A percentile compares a stretch with the other conserved stretches of the same genome.
Conservation (phyloP, 1,284 basidiomycete species). For the Naganishia sp. region DNA sequence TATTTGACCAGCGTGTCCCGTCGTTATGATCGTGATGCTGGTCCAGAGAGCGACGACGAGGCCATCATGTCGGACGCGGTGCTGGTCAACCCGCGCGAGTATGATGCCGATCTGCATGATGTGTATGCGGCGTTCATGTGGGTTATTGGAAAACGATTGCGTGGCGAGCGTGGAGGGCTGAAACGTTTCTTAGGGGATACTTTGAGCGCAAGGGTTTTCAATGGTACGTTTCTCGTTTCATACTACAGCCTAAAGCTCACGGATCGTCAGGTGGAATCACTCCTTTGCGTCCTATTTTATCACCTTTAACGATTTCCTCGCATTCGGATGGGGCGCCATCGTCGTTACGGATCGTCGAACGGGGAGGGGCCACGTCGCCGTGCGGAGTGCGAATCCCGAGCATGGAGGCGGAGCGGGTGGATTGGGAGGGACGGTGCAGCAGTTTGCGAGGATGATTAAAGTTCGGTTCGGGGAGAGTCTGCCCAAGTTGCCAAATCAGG, state of each 20-base stretch:
- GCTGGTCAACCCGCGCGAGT: conserved; percentile 70
- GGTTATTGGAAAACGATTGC: conserved; percentile 25
- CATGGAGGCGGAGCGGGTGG: conserved; percentile 13
- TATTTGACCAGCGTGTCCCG: neutral
- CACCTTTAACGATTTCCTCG: conserved; percentile 76
- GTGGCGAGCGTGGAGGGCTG: neutral
- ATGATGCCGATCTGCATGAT: conserved; percentile 81
- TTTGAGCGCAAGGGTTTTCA: conserved; percentile 72
- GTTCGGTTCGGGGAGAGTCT: conserved; percentile 71
- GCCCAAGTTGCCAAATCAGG: conserved; percentile 67
- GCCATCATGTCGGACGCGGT: conserved; percentile 30
- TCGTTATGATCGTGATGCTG: neutral
- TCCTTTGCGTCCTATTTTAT: conserved; percentile 79
- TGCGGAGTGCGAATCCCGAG: conserved; percentile 50
- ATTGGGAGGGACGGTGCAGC: conserved; percentile 30
- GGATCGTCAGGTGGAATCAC: conserved; percentile 65
- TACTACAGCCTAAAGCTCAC: neutral
- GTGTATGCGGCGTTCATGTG: conserved; percentile 77
- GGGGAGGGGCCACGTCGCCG: conserved; percentile 71
- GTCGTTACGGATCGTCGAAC: conserved; percentile 69
- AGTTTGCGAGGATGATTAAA: conserved; percentile 53
- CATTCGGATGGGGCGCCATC: conserved; percentile 82
- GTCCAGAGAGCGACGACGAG: neutral
- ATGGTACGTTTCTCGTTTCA: conserved; percentile 61
- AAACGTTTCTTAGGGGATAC: conserved; percentile 57